Conservation (phyloP, 306 rosid species). For the Malus asiatica region DNA sequence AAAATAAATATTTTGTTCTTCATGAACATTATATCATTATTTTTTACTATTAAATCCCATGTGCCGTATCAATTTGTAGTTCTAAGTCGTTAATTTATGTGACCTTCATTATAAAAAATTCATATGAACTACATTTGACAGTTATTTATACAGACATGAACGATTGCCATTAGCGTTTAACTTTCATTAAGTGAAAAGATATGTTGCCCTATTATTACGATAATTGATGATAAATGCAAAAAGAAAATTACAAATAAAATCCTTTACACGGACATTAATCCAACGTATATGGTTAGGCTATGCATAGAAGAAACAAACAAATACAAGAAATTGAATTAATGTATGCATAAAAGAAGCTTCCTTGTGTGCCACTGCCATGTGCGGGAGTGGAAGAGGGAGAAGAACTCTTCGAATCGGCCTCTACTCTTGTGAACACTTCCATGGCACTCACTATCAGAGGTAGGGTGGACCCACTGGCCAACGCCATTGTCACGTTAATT, state of each 20-base stretch:
- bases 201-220: background rate
- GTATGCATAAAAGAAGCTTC: background rate
- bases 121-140: background rate
- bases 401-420: background rate
- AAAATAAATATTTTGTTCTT: background rate
- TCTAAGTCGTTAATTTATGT: too few relatives aligned
- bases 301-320: background rate
- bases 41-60: too few relatives aligned
- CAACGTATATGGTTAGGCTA: background rate
- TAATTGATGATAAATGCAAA: background rate
- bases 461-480: background rate
- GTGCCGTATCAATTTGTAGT: background rate
- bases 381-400: background rate
- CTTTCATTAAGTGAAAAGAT: background rate
- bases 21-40: too few relatives aligned
- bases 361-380: background rate
- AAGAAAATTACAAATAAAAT: background rate
- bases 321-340: background rate
- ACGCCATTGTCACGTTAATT: background rate
- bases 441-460: slow-evolving; percentile 1
- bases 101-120: background rate
- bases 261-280: background rate
- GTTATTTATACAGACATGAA: background rate
- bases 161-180: background rate
- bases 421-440: slow-evolving; percentile 7